These are phyloP conservation scores for Starmerella sp. DNA, from an alignment of 805 yeast species.

Conservation along the genomic window DNA sequence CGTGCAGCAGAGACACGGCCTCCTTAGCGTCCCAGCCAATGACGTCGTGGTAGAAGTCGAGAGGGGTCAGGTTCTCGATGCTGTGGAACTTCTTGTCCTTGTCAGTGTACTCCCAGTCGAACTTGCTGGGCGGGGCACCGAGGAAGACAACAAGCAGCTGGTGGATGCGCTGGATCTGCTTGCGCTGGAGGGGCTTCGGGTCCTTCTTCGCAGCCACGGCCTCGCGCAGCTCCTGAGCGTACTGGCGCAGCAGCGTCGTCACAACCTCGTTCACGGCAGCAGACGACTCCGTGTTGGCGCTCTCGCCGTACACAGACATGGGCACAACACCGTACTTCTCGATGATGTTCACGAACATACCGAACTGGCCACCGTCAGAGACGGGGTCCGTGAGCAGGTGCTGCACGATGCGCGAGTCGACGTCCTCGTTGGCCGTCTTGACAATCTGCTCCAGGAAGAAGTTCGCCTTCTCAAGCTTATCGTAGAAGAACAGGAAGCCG, in stretches of 20 bases:
- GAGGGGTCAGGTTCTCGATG: conserved; percentile 46
- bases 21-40: conserved; percentile 42
- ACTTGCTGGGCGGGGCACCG: conserved; percentile 69
- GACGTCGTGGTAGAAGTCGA: conserved; percentile 47
- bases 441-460: conserved; percentile 66
- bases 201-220: conserved; percentile 34
- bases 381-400: conserved; percentile 55
- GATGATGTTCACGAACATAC: conserved; percentile 66
- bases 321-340: conserved; percentile 79
- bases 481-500: conserved; percentile 69
- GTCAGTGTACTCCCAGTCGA: conserved; percentile 65
- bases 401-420: conserved; percentile 62
- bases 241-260: conserved; percentile 64
- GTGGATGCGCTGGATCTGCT: conserved; percentile 47
- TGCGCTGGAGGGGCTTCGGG: conserved; percentile 32
- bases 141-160: conserved; percentile 54
- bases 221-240: conserved; percentile 56
- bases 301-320: conserved; percentile 59
- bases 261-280: conserved; percentile 46
- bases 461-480: conserved; percentile 75
- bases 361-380: conserved; percentile 80
- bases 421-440: conserved; percentile 53
- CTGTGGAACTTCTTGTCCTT: conserved; percentile 45
- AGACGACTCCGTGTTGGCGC: conserved; percentile 43
- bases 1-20: conserved; percentile 60